These are phyloP conservation scores for Yarrowia bubula DNA, from an alignment of 805 yeast genomes.

Conservation along the genomic window DNA sequence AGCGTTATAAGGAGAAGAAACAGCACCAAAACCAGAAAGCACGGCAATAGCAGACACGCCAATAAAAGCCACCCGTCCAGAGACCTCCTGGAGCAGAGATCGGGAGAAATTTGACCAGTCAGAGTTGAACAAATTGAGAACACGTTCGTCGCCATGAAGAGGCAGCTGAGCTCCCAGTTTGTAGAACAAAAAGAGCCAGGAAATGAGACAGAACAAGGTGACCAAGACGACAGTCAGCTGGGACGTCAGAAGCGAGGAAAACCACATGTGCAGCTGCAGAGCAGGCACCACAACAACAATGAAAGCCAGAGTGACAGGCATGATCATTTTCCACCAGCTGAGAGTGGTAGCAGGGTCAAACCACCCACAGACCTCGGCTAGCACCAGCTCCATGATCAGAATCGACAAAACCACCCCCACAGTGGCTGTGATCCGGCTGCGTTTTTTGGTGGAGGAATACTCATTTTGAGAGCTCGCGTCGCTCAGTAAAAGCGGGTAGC, in stretches of 20 bases:
- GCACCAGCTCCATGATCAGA: conserved; percentile 15
- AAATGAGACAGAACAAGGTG: conserved; percentile 28
- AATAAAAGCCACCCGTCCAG: conserved; percentile 42
- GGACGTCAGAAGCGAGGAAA: neutral
- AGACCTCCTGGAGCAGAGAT: conserved; percentile 30
- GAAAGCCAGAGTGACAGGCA: conserved; percentile 16
- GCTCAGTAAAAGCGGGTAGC: neutral
- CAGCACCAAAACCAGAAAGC: conserved; percentile 44
- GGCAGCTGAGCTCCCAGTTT: conserved; percentile 37
- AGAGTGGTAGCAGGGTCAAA: neutral
- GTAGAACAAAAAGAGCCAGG: conserved; percentile 36
- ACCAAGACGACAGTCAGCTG: neutral
- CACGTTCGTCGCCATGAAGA: conserved; percentile 23
- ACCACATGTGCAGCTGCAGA: conserved; percentile 1
- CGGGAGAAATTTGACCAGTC: neutral
- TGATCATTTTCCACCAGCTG: conserved; percentile 22
- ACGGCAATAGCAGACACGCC: conserved; percentile 45
- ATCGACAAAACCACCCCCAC: conserved; percentile 16
- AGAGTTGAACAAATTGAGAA: neutral
- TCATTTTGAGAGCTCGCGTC: neutral
- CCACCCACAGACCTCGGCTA: conserved; percentile 25
- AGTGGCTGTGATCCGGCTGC: conserved; percentile 13
- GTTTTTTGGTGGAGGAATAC: neutral
- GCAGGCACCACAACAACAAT: conserved; percentile 19
- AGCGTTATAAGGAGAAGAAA: conserved; percentile 42